Evolutionary conservation across 2,329 filamentous ascomycete genomes (phyloP).

Genomic region (Hypoxylon sp.): DNA sequence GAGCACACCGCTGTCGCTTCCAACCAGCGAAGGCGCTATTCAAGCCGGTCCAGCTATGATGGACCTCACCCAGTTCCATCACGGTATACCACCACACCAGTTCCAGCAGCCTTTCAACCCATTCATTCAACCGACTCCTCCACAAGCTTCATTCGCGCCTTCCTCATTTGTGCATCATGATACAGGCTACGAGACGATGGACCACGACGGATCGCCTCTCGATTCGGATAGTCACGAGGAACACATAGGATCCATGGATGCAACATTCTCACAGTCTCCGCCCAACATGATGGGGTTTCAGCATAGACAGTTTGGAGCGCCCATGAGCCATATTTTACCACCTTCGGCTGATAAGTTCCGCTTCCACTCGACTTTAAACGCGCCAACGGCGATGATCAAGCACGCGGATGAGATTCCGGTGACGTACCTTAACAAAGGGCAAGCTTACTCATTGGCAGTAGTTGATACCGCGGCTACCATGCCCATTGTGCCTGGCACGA

Average conservation of each 20-base stretch:
- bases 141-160: slow-evolving; percentile 76
- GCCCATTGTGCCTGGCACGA: slow-evolving; percentile 70
- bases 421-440: slow-evolving; percentile 98
- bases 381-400: slow-evolving; percentile 96
- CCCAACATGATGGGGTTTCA: slow-evolving; percentile 70
- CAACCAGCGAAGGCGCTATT: slow-evolving; percentile 74
- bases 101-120: slow-evolving; percentile 77
- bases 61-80: slow-evolving; percentile 77
- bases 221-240: slow-evolving; percentile 66
- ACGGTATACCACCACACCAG: slow-evolving; percentile 67
- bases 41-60: slow-evolving; percentile 70
- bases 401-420: slow-evolving; percentile 90
- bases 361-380: slow-evolving; percentile 90
- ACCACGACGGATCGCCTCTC: slow-evolving; percentile 79
- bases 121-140: slow-evolving; percentile 73
- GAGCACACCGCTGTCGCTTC: slow-evolving; percentile 84
- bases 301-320: slow-evolving; percentile 62
- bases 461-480: slow-evolving; percentile 79
- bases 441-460: slow-evolving; percentile 90
- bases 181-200: slow-evolving; percentile 83
- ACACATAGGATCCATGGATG: slow-evolving; percentile 68
- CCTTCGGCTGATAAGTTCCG: slow-evolving; percentile 80
- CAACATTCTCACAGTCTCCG: slow-evolving; percentile 71
- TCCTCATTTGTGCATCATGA: slow-evolving; percentile 86
- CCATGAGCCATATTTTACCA: slow-evolving; percentile 63